Evolutionary conservation across 164 flowering plant species (phyloP), one percentile per base, ranked within the genome.

Genomic region (Malania oleifera): DNA sequence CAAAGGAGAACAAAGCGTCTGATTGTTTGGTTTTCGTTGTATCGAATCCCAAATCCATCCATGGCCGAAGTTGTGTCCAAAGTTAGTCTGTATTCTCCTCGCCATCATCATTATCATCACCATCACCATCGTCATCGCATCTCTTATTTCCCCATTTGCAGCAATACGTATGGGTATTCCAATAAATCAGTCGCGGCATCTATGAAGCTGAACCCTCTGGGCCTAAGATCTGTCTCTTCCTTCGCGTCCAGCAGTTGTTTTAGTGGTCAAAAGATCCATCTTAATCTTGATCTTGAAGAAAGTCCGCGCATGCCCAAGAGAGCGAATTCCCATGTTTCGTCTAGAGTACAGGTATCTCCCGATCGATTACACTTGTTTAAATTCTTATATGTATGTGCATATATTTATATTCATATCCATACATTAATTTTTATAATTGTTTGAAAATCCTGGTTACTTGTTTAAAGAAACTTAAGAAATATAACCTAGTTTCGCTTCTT

Each of bases 31-130:
- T n/a, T n/a, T n/a, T n/a, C n/a, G n/a, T n/a, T n/a, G n/a, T n/a
- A n/a, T n/a, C n/a, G n/a, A n/a, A n/a, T n/a, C n/a, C n/a, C n/a
- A n/a, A n/a, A n/a, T n/a, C n/a, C 19, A 34, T 20, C 22, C 25
- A 69, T 71, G 82, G 76, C 74, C 6, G 61, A 74, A 22, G 48
- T 72, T n/a, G 56, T 76, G 64, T 54, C 59, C 64, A 67, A 61
- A 19, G 38, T 57, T 17, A 63, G 29, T 55, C 66, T 70, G 59
- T 18, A 66, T 39, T 45, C 61, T 5, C 61, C 67, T 31, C 6
- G 35, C 35, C 35, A 31, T 31, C 35, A 38, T 26, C 50, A 63
- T 5, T 69, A 34, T 31, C 51, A 47, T 18, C 71, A 56, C 19
- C 31, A 52, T n/a, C 38, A 7, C 17, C 50, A n/a, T 41, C 29